Evolutionary conservation across 352 stramenopile genomes (phyloP).

Genomic region (Globisporangium emineosum): DNA sequence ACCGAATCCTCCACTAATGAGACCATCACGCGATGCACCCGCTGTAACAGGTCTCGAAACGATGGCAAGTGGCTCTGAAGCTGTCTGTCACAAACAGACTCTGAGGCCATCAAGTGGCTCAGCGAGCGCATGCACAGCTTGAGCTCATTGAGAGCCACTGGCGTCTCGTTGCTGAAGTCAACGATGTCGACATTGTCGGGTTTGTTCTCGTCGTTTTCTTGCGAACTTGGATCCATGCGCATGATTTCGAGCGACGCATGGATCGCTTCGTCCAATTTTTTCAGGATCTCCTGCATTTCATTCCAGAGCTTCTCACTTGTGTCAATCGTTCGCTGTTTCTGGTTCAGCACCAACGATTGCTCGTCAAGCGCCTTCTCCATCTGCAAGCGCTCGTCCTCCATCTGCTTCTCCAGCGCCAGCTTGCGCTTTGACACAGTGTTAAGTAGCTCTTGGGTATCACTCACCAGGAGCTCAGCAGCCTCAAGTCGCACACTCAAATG

Average conservation of each 20-base stretch:
- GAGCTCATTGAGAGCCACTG: background rate
- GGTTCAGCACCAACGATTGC: conserved; percentile 17
- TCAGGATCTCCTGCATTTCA: conserved; percentile 26
- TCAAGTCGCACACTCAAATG: conserved; percentile 15
- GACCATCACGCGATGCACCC: background rate
- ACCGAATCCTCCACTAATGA: conserved; percentile 13
- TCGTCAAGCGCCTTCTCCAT: conserved; percentile 16
- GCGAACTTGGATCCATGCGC: background rate
- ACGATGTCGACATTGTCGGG: too few species aligned
- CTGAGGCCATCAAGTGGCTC: background rate
- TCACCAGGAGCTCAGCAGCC: conserved; percentile 5
- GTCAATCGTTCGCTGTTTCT: conserved; percentile 15
- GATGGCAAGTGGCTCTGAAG: background rate
- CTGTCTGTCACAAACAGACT: background rate
- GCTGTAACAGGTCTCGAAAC: conserved; percentile 6
- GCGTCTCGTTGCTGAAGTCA: background rate
- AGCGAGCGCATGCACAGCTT: conserved; percentile 3
- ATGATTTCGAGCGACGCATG: conserved; percentile 17
- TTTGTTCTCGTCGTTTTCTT: too few species aligned
- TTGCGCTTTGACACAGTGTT: conserved; percentile 17
- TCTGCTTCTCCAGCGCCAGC: conserved; percentile 16
- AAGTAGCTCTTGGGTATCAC: conserved; percentile 17
- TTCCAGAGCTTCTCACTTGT: conserved; percentile 20
- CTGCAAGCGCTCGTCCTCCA: conserved; percentile 19
- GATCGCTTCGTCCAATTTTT: conserved; percentile 38